These are phyloP conservation scores for Kodamaea laetipori DNA, from an alignment of 805 yeast genomes.

Conservation along the genomic window DNA sequence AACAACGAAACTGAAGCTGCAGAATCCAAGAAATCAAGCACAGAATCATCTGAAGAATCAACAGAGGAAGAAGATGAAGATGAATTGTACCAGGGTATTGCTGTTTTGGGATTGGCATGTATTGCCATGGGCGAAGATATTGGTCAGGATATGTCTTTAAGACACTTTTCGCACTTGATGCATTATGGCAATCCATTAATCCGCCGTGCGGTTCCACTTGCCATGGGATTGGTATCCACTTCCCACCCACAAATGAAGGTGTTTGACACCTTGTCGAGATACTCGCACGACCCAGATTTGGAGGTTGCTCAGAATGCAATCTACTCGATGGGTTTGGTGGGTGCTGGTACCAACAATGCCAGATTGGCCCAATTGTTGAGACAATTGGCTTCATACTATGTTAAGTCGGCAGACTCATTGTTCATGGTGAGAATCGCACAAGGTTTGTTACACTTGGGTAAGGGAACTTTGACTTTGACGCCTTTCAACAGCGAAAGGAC, in stretches of 20 bases:
- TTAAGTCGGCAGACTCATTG: constrained; percentile 84
- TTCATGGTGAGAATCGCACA: constrained; percentile 94
- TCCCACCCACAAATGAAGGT: constrained; percentile 97
- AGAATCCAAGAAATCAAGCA: constrained; percentile 16
- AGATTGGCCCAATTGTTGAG: constrained; percentile 93
- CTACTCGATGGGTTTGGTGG: constrained; percentile 95
- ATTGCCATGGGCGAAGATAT: constrained; percentile 98
- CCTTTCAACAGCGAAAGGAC: constrained; percentile 90
- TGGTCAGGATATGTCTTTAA: constrained; percentile 95
- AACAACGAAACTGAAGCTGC: constrained; percentile 28
- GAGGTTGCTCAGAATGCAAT: constrained; percentile 95
- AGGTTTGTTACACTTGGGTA: constrained; percentile 92
- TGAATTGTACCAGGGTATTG: constrained; percentile 74
- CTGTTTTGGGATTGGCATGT: constrained; percentile 91
- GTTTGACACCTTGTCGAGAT: constrained; percentile 92
- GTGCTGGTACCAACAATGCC: constrained; percentile 98
- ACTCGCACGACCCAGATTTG: constrained; percentile 92
- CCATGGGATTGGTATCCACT: constrained; percentile 94
- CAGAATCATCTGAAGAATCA: constrained; percentile 19
- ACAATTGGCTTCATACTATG: constrained; percentile 91
- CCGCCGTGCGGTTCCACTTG: constrained; percentile 93
- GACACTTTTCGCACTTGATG: constrained; percentile 97
- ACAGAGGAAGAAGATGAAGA: constrained; percentile 47
- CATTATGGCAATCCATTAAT: constrained; percentile 94
- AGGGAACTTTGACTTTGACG: constrained; percentile 87